Conservation (phyloP, 176 grass and related monocot species). For the Otatea glauca region DNA sequence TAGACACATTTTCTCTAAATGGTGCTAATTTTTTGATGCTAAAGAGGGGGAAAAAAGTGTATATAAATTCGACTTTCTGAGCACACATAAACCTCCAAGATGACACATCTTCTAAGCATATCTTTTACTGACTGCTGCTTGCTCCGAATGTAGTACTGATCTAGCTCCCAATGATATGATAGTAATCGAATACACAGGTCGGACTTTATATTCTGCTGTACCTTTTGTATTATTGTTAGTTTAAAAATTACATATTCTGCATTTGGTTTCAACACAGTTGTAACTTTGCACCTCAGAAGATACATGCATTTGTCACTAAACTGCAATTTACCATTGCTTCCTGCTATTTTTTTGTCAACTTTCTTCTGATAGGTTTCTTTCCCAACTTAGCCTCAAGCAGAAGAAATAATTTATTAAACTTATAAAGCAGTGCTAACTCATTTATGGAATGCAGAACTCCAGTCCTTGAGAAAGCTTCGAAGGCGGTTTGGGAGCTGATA, state of each 20-base stretch:
- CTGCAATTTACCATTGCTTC: constrained; percentile 14
- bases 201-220: neutral
- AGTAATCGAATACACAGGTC: neutral
- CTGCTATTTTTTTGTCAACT: neutral
- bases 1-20: neutral
- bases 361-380: neutral
- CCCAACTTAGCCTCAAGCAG: neutral
- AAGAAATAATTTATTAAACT: neutral
- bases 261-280: constrained; percentile 5
- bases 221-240: neutral
- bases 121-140: constrained; percentile 8
- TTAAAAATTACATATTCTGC: neutral
- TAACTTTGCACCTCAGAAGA: neutral
- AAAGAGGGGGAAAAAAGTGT: neutral
- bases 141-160: neutral
- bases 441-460: constrained; percentile 69
- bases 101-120: neutral
- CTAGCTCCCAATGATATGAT: neutral
- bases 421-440: constrained; percentile 16
- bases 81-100: neutral
- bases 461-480: constrained; percentile 93
- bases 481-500: constrained; percentile 94
- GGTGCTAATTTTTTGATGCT: neutral
- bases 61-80: neutral
- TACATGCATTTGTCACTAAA: neutral